Base-by-base conservation (phyloP, 495 filamentous ascomycete species). In the Lophiostoma macrostomum region DNA sequence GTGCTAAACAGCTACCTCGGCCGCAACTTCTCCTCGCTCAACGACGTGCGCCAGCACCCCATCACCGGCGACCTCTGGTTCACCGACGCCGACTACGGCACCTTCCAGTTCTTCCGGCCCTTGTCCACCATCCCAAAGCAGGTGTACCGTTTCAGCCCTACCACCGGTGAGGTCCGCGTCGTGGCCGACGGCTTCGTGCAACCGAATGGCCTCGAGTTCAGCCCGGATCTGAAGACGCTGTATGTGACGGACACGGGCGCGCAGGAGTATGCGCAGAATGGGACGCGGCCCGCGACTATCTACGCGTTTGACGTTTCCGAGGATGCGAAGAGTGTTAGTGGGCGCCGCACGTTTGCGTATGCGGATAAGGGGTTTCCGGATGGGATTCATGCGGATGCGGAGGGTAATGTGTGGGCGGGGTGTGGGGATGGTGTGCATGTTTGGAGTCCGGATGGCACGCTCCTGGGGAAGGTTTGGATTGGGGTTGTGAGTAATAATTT, bases 121-220 rank as follows among this genome's bases (percentile, higher is more conserved):
- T 72, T 41, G 61, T 76, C 77, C 0, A 63, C 71, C 53, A 75
- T 78, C 2, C 60, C 74, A 53, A 59, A 77, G 7, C 71, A 72
- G 64, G 77, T 79, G 13, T 80, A 80, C 51, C 73, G 78, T 4
- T 80, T 74, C 62, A 68, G 74, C n/a, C 76, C 77, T 0, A 30
- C 49, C 1, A 79, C 71, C 0, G 68, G 73, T 30, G 68, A 68
- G 20, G 67, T 78, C 23, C 64, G 71, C 8, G 75, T 72, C 29
- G 71, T 81, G 22, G 78, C 78, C 1, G 53, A 59, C 44, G 55
- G 57, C 29, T 56, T 73, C 34, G 47, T 56, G 24, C 64, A 72
- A 43, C 56, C 67, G 24, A 75, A 74, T 58, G 73, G 73, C n/a
- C 61, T 78, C 18, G 71, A 67, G 19, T 66, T 77, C 40, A 71